A percentile compares a stretch with the other conserved stretches of the same genome.
Evolutionary conservation across 495 filamentous ascomycete species (phyloP).

Genomic region (Aspergillus campestris): DNA sequence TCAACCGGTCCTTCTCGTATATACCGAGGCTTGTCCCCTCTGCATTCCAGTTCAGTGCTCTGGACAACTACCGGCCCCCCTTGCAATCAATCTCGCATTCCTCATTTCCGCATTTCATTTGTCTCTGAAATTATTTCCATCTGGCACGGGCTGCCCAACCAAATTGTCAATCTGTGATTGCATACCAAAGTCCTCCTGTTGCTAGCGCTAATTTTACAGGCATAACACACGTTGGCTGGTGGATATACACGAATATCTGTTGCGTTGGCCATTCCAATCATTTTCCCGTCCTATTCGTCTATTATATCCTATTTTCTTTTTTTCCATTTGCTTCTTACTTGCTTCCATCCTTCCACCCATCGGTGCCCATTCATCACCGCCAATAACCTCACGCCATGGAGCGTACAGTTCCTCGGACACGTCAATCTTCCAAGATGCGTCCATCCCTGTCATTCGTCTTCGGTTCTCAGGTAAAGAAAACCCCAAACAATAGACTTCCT

Average conservation of each 20-base stretch:
- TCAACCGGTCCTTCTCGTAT: not conserved
- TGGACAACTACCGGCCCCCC: not conserved
- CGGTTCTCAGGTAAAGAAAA: slow-evolving; percentile 6
- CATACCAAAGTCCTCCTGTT: too few species aligned
- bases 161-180: too few species aligned
- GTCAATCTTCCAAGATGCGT: slow-evolving; percentile 5
- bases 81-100: not conserved
- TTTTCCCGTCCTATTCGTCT: not conserved
- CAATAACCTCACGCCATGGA: slow-evolving; percentile 4
- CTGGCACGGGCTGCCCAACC: slow-evolving; percentile 11
- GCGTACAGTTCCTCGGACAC: slow-evolving; percentile 2
- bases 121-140: not conserved
- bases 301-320: not conserved
- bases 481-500: not conserved
- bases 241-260: too few species aligned
- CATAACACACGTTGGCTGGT: too few species aligned
- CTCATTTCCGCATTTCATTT: not conserved
- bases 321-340: not conserved
- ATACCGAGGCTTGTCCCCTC: slow-evolving; percentile 1
- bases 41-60: slow-evolving; percentile 16
- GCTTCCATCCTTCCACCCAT: not conserved
- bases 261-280: too few species aligned
- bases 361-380: not conserved
- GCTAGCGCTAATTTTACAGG: too few species aligned
- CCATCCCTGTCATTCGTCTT: slow-evolving; percentile 12